Conservation (phyloP, 805 yeast species). For the Starmera caribaea region DNA sequence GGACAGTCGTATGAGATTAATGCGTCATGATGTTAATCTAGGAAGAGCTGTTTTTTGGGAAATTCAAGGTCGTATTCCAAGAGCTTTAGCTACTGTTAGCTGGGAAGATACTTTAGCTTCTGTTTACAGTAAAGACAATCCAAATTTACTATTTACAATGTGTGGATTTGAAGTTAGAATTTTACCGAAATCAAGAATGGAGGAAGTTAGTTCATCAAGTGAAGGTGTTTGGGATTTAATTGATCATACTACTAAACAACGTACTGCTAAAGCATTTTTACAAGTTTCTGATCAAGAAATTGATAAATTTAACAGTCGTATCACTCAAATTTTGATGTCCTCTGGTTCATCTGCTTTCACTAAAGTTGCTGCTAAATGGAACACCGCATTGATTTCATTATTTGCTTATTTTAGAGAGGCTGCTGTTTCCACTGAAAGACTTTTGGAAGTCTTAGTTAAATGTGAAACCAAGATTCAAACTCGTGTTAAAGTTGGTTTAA, state of each 20-base stretch:
- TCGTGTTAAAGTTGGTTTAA: constrained; percentile 86
- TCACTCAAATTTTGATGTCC: constrained; percentile 86
- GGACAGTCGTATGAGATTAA: constrained; percentile 81
- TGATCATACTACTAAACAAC: constrained; percentile 61
- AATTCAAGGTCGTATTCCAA: constrained; percentile 67
- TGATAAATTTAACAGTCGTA: constrained; percentile 69
- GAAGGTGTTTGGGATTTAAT: constrained; percentile 93
- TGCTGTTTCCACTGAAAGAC: constrained; percentile 66
- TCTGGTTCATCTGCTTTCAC: constrained; percentile 95
- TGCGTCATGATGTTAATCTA: constrained; percentile 84
- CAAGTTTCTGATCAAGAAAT: constrained; percentile 79
- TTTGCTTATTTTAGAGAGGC: constrained; percentile 94
- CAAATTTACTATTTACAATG: constrained; percentile 81
- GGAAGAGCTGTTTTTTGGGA: constrained; percentile 95
- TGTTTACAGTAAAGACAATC: constrained; percentile 84
- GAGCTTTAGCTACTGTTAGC: constrained; percentile 55
- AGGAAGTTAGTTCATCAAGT: constrained; percentile 40
- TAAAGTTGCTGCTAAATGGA: constrained; percentile 93
- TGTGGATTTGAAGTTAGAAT: constrained; percentile 93
- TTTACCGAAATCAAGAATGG: constrained; percentile 58
- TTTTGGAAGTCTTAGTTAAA: constrained; percentile 76
- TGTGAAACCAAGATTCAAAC: constrained; percentile 92
- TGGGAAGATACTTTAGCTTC: constrained; percentile 83
- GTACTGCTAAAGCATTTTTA: constrained; percentile 81
- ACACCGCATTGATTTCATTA: constrained; percentile 76